phyloP scores from a whole-genome alignment of 2,329 filamentous ascomycete species.

The Colletotrichum sp. region DNA sequence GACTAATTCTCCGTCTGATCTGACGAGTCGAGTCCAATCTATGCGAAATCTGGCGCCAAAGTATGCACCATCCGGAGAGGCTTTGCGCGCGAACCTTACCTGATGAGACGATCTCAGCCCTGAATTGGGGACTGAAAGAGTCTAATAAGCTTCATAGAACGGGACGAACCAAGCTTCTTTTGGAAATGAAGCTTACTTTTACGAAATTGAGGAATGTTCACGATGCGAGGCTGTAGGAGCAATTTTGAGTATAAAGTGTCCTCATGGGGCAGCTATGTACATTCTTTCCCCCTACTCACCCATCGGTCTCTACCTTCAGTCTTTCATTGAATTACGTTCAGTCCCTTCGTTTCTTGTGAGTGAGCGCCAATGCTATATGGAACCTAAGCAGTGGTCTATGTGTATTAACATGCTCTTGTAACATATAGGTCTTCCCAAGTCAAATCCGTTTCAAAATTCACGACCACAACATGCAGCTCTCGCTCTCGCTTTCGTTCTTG shows the following conservation, averaged over 20 bases:
- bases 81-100: rapidly evolving
- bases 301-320: not conserved
- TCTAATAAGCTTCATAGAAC: not conserved
- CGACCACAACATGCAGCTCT: not conserved
- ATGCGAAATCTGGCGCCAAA: not conserved
- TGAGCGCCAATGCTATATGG: rapidly evolving
- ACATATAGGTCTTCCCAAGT: not conserved
- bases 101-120: not conserved
- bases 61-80: not conserved
- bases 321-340: not conserved
- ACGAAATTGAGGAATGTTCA: not conserved
- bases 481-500: not conserved
- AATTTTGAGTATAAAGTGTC: not conserved
- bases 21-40: not conserved
- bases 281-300: rapidly evolving
- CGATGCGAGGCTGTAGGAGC: not conserved
- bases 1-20: not conserved
- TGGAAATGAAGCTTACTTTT: not conserved
- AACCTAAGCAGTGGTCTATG: not conserved
- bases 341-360: not conserved
- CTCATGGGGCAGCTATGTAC: rapidly evolving
- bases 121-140: rapidly evolving
- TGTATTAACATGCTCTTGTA: not conserved
- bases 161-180: not conserved
- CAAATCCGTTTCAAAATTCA: not conserved